phyloP scores from a whole-genome alignment of 2,329 filamentous ascomycete species.

The Sporothrix inflata region DNA sequence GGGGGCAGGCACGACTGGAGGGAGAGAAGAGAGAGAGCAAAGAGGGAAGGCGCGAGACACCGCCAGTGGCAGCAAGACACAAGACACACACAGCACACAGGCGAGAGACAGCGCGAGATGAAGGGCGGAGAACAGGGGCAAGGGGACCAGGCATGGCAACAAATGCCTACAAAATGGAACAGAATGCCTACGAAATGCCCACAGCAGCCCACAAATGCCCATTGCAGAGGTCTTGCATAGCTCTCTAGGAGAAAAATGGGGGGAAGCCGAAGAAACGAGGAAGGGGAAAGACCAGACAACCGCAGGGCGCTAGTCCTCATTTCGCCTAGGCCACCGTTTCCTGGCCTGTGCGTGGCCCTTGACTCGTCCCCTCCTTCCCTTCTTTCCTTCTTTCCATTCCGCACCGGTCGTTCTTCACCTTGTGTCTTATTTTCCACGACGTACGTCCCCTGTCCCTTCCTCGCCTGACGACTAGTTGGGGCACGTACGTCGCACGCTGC shows the following conservation, averaged over 20 bases:
- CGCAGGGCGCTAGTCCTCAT: slow-evolving; percentile 29
- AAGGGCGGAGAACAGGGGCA: slow-evolving; percentile 25
- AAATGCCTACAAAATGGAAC: background rate
- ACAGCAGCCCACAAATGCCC: background rate
- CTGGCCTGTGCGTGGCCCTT: slow-evolving; percentile 32
- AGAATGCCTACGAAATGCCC: background rate
- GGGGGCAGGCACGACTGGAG: slow-evolving; percentile 20
- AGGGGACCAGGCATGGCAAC: background rate
- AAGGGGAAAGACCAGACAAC: slow-evolving; percentile 31
- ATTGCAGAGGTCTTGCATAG: background rate
- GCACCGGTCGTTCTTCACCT: slow-evolving; percentile 15
- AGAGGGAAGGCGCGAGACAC: slow-evolving; percentile 17
- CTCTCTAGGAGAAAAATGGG: slow-evolving; percentile 30
- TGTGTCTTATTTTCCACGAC: background rate
- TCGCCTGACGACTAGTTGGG: background rate
- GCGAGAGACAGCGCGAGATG: slow-evolving; percentile 21
- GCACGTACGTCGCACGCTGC: background rate
- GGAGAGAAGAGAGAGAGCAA: slow-evolving; percentile 6
- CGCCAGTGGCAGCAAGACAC: background rate
- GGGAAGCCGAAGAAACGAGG: slow-evolving; percentile 21
- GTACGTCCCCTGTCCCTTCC: background rate
- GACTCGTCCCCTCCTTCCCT: slow-evolving; percentile 30
- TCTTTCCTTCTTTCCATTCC: slow-evolving; percentile 16
- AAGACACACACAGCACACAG: background rate
- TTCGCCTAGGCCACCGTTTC: slow-evolving; percentile 31